These are phyloP conservation scores for Baorangia bicolor DNA, from an alignment of 768 basidiomycete species.

Conservation along the genomic window DNA sequence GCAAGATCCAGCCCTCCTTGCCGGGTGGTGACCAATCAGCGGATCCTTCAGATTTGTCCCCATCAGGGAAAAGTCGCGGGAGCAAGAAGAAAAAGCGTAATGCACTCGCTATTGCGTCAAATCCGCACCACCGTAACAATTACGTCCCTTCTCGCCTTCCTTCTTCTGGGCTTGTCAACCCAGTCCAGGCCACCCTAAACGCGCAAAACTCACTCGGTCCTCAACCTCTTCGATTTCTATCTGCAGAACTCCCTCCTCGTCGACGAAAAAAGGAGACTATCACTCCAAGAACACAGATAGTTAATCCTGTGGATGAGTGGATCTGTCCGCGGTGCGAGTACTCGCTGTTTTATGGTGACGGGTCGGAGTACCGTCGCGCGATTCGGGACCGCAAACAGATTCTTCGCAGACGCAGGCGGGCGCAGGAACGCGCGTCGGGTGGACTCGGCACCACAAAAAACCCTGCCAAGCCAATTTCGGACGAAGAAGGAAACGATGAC, in stretches of 20 bases:
- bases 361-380: conserved; percentile 59
- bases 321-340: conserved; percentile 96
- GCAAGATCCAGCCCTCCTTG: conserved; percentile 36
- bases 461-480: conserved; percentile 16
- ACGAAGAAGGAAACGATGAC: conserved; percentile 27
- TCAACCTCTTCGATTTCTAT: conserved; percentile 62
- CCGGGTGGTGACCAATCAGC: conserved; percentile 35
- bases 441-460: conserved; percentile 27
- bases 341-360: conserved; percentile 86
- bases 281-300: conserved; percentile 37
- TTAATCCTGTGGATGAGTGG: conserved; percentile 80
- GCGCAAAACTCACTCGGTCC: conserved; percentile 56
- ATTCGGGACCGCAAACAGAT: conserved; percentile 78
- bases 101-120: conserved; percentile 87
- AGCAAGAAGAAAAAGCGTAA: conserved; percentile 93
- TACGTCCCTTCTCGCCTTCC: conserved; percentile 87
- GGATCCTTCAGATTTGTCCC: conserved; percentile 41
- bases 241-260: conserved; percentile 62
- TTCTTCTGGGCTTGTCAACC: conserved; percentile 40
- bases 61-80: conserved; percentile 29
- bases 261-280: conserved; percentile 31
- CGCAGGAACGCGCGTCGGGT: conserved; percentile 62
- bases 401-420: conserved; percentile 63
- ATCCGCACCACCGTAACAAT: conserved; percentile 93
- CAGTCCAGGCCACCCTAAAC: conserved; percentile 40